phyloP scores from a whole-genome alignment of 2,329 filamentous ascomycete species.

The Aureobasidium pullulans region DNA sequence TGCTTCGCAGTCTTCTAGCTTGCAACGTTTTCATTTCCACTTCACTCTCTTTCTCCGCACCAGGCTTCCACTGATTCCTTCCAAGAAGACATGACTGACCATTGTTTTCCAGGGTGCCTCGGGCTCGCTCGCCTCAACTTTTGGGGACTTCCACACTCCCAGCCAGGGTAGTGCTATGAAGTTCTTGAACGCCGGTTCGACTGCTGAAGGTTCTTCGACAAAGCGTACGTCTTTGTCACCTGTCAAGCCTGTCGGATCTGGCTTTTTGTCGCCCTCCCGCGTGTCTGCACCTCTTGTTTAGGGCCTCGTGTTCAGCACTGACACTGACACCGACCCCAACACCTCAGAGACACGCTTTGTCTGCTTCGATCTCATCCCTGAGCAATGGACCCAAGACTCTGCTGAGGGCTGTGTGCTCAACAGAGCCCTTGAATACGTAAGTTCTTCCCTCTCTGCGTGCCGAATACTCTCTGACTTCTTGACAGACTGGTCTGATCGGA shows the following conservation, averaged over 20 bases:
- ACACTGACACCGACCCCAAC: slow-evolving; percentile 8
- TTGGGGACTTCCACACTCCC: not conserved
- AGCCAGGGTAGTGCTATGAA: not conserved
- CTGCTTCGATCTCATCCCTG: not conserved
- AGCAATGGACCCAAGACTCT: not conserved
- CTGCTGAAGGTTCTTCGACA: not conserved
- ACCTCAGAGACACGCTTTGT: not conserved
- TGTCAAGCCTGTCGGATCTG: slow-evolving; percentile 1
- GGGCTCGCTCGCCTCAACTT: not conserved
- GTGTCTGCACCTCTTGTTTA: not conserved
- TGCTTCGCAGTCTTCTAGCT: too few species aligned
- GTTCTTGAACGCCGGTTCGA: not conserved
- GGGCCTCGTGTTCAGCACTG: slow-evolving; percentile 5
- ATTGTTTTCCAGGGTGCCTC: not conserved
- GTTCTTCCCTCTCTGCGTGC: not conserved
- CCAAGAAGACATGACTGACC: not conserved
- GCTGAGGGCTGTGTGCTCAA: not conserved
- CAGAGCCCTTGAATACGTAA: not conserved
- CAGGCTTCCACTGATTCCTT: too few species aligned
- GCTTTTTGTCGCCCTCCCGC: not conserved
- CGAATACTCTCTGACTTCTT: not conserved
- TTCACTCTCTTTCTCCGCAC: too few species aligned
- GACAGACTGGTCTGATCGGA: not conserved
- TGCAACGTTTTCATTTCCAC: too few species aligned
- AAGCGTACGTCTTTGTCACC: not conserved